These are phyloP conservation scores for Oenanthe sinensis DNA, from an alignment of 129 eudicot species.

Conservation along the genomic window DNA sequence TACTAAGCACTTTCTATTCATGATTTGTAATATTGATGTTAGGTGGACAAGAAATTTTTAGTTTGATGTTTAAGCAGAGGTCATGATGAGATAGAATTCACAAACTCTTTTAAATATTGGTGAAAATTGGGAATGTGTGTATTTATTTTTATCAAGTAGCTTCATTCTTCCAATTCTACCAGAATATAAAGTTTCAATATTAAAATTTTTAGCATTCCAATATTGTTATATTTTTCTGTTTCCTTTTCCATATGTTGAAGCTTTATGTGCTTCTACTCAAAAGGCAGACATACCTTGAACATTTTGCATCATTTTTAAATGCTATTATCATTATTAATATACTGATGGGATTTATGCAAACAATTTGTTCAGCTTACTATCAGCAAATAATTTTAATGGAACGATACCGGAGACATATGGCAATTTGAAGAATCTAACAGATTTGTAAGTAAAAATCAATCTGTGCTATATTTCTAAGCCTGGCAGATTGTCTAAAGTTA, in stretches of 20 bases:
- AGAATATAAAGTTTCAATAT: neutral
- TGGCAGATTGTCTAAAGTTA: slow-evolving; percentile 2
- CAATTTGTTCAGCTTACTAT: slow-evolving; percentile 31
- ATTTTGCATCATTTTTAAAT: neutral
- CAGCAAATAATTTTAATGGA: slow-evolving; percentile 42
- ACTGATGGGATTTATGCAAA: neutral
- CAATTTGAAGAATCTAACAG: slow-evolving; percentile 33
- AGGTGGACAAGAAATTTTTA: no score
- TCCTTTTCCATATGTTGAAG: neutral
- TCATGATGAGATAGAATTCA: neutral
- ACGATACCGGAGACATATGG: slow-evolving; percentile 37
- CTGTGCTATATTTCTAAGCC: no score
- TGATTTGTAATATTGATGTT: slow-evolving; percentile 26
- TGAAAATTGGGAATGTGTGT: neutral
- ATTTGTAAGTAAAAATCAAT: slow-evolving; percentile 32
- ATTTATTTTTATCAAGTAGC: neutral
- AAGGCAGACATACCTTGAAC: neutral
- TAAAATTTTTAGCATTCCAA: neutral
- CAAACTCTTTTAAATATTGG: neutral
- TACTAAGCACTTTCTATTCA: slow-evolving; percentile 41
- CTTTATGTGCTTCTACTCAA: neutral
- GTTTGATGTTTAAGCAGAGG: neutral
- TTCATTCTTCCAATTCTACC: neutral
- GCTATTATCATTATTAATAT: neutral
- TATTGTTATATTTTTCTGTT: neutral